A percentile compares a stretch with the other conserved stretches of the same genome.
Conservation (phyloP, 2,329 filamentous ascomycete species). For the Colletotrichum horii region DNA sequence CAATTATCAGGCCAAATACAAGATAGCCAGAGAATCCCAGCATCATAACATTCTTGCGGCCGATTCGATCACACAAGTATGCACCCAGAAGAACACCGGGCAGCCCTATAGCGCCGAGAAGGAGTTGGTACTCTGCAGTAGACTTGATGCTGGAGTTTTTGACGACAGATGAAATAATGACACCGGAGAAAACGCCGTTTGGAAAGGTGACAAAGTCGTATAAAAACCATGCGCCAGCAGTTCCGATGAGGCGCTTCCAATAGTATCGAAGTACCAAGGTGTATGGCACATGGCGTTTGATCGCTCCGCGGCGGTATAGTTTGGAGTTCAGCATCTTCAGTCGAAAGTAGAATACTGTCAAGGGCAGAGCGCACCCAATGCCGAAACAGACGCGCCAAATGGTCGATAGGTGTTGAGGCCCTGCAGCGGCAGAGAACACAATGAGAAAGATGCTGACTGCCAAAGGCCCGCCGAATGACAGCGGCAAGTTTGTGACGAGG, state of each 20-base stretch:
- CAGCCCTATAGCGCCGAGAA: constrained; percentile 47
- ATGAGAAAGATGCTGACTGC: constrained; percentile 52
- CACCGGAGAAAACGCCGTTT: constrained; percentile 50
- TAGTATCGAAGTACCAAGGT: constrained; percentile 55
- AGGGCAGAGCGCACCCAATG: constrained; percentile 52
- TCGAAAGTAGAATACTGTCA: constrained; percentile 62
- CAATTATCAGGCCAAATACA: constrained; percentile 57
- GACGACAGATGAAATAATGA: constrained; percentile 44
- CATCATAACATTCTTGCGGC: constrained; percentile 56
- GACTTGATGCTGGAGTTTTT: constrained; percentile 40
- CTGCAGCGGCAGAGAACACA: constrained; percentile 41
- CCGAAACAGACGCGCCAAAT: constrained; percentile 56
- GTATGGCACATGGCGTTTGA: constrained; percentile 57
- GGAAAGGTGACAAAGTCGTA: constrained; percentile 55
- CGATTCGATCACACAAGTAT: constrained; percentile 50
- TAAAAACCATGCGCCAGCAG: constrained; percentile 61
- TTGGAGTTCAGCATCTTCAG: constrained; percentile 57
- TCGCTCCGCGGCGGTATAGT: constrained; percentile 57
- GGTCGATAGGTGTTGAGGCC: constrained; percentile 38
- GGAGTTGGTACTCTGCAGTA: constrained; percentile 54
- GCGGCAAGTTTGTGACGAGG: constrained; percentile 47
- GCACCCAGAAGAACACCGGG: constrained; percentile 57
- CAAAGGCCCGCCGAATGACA: constrained; percentile 36
- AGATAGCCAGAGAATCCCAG: constrained; percentile 55
- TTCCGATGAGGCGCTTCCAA: constrained; percentile 58